phyloP scores from a whole-genome alignment of 208 protist genomes.

The Acanthamoeba sp. region DNA sequence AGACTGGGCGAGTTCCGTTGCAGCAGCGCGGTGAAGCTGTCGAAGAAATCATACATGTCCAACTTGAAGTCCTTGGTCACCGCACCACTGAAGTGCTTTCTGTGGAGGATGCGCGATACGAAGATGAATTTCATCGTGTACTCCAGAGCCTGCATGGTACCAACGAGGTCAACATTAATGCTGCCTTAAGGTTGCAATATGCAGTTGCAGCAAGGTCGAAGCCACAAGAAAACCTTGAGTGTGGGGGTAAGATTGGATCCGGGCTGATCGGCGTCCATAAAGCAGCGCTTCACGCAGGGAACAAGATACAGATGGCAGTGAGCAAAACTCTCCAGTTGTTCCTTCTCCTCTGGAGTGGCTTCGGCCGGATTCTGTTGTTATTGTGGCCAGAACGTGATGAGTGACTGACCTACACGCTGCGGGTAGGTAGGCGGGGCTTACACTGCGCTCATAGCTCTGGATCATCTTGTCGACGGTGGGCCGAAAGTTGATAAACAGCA shows the following conservation, averaged over 20 bases:
- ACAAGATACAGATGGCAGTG: conserved; percentile 15
- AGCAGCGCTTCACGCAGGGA: conserved; percentile 28
- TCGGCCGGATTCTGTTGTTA: too few relatives aligned
- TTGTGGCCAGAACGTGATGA: too few relatives aligned
- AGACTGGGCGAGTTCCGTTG: conserved; percentile 47
- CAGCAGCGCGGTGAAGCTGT: conserved; percentile 71
- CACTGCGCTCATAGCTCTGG: conserved; percentile 20
- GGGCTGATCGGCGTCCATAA: background rate
- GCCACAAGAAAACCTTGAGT: background rate
- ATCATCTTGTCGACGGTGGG: conserved; percentile 77
- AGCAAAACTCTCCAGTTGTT: background rate
- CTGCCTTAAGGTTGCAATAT: too few relatives aligned
- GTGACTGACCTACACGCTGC: background rate
- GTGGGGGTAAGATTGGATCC: conserved; percentile 16
- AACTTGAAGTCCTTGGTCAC: conserved; percentile 71
- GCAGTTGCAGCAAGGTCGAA: background rate
- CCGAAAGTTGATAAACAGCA: conserved; percentile 57
- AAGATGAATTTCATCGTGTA: conserved; percentile 81
- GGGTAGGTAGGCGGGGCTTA: background rate
- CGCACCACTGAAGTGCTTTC: background rate
- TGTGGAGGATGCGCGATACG: conserved; percentile 4
- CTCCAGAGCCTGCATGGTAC: conserved; percentile 61
- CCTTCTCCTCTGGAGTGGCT: background rate
- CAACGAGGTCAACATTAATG: background rate
- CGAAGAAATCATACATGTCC: conserved; percentile 74